Evolutionary conservation across 331 rosid genomes (phyloP), one percentile per base, ranked within the genome.

Genomic region (Quercus lobata): DNA sequence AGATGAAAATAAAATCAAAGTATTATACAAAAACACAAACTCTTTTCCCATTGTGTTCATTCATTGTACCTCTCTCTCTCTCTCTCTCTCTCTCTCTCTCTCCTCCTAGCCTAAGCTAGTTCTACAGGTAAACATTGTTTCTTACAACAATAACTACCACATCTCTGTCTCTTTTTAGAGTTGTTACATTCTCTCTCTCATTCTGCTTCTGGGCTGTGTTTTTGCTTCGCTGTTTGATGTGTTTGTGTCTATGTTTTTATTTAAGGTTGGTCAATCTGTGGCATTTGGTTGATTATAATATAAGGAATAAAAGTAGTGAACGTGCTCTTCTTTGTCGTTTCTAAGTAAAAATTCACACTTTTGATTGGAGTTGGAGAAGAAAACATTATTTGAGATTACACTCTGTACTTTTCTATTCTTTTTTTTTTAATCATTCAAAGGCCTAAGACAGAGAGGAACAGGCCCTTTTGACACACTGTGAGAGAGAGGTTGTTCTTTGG

Each of bases 261-360:
- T 41, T 8, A 41, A 41, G 49, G 61, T 57, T 82, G 89, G 89
- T 88, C 93, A 87, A 85, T 86, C 81, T 71, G 79, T 79, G 79
- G 85, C 73, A 76, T 84, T 81, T 68, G 72, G n/a, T 68, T 35
- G 57, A 91, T 88, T 90, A 89, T 49, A 14, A 49, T 83, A 69
- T 84, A 92, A 75, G 74, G 78, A 63, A 76, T 57, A 82, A 82
- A 71, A 87, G 75, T 81, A 81, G 82, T 74, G 93, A 94, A 91
- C 97, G 95, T 92, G 97, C 88, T 90, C 83, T 69, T 88, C 91
- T 86, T 87, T 91, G 89, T 91, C 94, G 79, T 82, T 82, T 73
- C 76, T 41, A 78, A 83, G 88, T 80, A 75, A 80, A 81, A 19
- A 89, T 73, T 88, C 89, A 87, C 91, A 93, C 93, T 81, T 88